phyloP scores from a whole-genome alignment of 2,329 filamentous ascomycete genomes.

The Neonectria neomacrospora region DNA sequence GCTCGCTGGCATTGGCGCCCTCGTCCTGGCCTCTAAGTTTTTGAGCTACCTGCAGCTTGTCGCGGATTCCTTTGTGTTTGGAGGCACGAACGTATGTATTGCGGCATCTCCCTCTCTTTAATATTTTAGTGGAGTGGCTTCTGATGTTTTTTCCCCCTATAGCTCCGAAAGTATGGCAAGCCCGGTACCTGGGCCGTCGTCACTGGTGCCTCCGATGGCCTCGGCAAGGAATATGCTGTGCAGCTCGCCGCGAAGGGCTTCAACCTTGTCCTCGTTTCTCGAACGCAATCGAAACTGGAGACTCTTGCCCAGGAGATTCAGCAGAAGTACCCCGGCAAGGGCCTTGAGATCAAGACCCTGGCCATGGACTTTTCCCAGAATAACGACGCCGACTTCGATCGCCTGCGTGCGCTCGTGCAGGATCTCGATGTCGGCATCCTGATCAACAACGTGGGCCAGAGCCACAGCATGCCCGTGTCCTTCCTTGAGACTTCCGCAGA shows the following conservation, averaged over 20 bases:
- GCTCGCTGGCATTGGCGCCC: conserved; percentile 66
- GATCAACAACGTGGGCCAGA: conserved; percentile 97
- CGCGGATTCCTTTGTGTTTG: conserved; percentile 75
- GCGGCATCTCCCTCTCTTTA: not conserved
- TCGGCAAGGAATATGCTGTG: conserved; percentile 94
- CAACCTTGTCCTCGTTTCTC: conserved; percentile 94
- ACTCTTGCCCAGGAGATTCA: conserved; percentile 80
- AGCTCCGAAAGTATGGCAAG: conserved; percentile 91
- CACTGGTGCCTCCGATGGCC: conserved; percentile 94
- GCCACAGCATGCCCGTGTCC: conserved; percentile 90
- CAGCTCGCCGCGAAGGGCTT: conserved; percentile 92
- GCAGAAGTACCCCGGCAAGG: conserved; percentile 69
- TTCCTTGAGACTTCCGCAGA: conserved; percentile 82
- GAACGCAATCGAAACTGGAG: conserved; percentile 92
- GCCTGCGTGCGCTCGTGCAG: conserved; percentile 73
- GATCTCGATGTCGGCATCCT: conserved; percentile 86
- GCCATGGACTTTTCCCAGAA: conserved; percentile 93
- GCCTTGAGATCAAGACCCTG: conserved; percentile 78
- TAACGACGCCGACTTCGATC: conserved; percentile 81
- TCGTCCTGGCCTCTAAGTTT: conserved; percentile 67
- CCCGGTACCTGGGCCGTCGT: conserved; percentile 94
- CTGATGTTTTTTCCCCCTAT: conserved; percentile 3
- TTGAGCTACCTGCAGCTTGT: conserved; percentile 70
- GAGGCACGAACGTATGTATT: conserved; percentile 67
- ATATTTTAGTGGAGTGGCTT: not conserved